phyloP scores from a whole-genome alignment of 73 alveolate genomes.

The Tetrahymena elliotti region DNA sequence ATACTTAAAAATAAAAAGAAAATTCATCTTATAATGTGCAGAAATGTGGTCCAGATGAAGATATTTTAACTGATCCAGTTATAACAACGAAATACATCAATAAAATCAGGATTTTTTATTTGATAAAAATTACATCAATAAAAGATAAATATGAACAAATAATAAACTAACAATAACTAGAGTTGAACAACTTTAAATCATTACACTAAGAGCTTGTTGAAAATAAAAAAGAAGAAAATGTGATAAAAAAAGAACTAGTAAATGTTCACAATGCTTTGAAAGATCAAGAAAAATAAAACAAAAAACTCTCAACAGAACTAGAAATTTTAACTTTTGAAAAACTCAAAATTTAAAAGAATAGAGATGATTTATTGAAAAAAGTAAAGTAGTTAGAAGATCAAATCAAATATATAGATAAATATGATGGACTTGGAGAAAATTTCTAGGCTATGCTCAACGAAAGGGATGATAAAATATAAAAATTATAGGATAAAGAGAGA shows the following conservation, averaged over 20 bases:
- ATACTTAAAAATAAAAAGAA: neutral
- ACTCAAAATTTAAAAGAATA: neutral
- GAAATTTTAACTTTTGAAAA: neutral
- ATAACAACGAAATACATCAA: neutral
- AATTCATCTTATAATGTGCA: neutral
- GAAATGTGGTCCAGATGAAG: neutral
- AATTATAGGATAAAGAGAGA: neutral
- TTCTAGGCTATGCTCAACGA: neutral
- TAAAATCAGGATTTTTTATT: neutral
- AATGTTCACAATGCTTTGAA: neutral
- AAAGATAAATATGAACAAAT: neutral
- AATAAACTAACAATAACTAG: neutral
- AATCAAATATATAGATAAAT: neutral
- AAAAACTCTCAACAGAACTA: neutral
- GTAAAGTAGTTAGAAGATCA: neutral
- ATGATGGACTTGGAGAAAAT: neutral
- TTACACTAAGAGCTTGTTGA: neutral
- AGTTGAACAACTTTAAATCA: neutral
- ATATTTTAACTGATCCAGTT: neutral
- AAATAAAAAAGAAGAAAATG: neutral
- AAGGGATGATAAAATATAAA: neutral
- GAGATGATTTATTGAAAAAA: neutral
- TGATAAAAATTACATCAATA: neutral
- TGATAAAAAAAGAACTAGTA: neutral
- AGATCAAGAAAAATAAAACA: neutral